Base-by-base conservation (phyloP, 2,329 filamentous ascomycete species). In the Chaetomium olivaceum region DNA sequence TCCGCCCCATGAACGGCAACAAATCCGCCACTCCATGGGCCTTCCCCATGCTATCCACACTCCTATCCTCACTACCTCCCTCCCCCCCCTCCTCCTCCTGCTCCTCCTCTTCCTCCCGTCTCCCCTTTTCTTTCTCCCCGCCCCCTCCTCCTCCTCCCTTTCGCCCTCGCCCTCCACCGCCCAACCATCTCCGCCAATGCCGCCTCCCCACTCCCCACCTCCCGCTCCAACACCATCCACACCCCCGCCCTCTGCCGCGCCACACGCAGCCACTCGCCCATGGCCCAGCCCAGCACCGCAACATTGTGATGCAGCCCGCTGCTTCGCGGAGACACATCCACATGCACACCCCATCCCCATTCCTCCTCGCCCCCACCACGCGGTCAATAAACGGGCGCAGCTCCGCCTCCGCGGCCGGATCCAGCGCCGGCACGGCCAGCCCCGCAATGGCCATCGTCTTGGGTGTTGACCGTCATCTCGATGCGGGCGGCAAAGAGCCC, bases 211-310 rank as follows among this genome's bases (percentile, higher is more conserved):
- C 75, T 77, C 0, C 75, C 74, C 16, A 89, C 77, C 33, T 83
- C 80, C 4, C 72, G 71, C 33, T 86, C 80, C 27, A 90, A 77
- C 1, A 76, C 77, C 27, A 80, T 79, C 89, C 89, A 91, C 63
- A 89, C 84, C n/a, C 78, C 79, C 0, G 89, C 89, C 8, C 89
- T 80, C 61, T 83, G 81, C 9, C 82, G 77, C 0, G 88, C 85
- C 1, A 89, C 75, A 2, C 87, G 85, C 67, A 87, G 82, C 86
- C 89, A 91, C 59, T 89, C 87, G 14, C 83, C 83, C 81, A 91
- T 87, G 0, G 87, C 88, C 87, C 88, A 91, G 4, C 83, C 82
- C 0, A 89, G 72, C 6, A 88, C 81, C 23, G 82, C 82, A 0
- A 91, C 75, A 67, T 91, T 89, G 43, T 80, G 80, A 8, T 80